A percentile compares a stretch with the other conserved stretches of the same genome.
Conservation (phyloP, 1,284 basidiomycete species). For the Ustilago tritici region DNA sequence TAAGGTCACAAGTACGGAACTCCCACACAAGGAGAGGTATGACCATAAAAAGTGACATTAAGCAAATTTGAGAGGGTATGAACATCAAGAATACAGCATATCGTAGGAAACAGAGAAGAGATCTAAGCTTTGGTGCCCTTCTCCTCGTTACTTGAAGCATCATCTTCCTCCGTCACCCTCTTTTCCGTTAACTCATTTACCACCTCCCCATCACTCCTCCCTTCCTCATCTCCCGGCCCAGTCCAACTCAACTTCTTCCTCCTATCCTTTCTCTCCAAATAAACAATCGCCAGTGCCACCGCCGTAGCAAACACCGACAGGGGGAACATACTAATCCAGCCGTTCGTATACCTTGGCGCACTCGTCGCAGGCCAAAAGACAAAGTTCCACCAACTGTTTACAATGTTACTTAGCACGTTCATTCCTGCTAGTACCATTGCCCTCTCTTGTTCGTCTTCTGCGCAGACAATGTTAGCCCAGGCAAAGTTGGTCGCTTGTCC, state of each 20-base stretch:
- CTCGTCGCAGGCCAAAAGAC: slow-evolving; percentile 58
- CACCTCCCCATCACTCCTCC: not conserved
- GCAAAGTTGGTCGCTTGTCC: slow-evolving; percentile 68
- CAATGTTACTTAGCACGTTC: slow-evolving; percentile 53
- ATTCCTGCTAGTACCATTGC: slow-evolving; percentile 56
- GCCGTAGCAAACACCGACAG: slow-evolving; percentile 32
- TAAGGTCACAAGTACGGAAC: not conserved
- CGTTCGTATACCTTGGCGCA: slow-evolving; percentile 55
- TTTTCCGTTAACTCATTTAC: slow-evolving; percentile 15
- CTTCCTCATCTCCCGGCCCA: slow-evolving; percentile 8
- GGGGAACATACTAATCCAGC: slow-evolving; percentile 61
- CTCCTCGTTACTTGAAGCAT: not conserved
- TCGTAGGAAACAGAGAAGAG: not conserved
- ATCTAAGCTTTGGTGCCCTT: not conserved
- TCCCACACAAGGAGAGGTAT: not conserved
- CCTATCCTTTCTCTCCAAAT: slow-evolving; percentile 36
- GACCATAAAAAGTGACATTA: not conserved
- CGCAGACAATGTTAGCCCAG: slow-evolving; percentile 64
- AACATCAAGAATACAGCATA: not conserved
- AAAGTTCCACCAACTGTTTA: slow-evolving; percentile 63
- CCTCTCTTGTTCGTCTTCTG: slow-evolving; percentile 62
- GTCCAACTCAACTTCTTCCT: slow-evolving; percentile 8
- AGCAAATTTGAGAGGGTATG: not conserved
- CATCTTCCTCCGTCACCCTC: not conserved
- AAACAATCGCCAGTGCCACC: slow-evolving; percentile 41